Conservation (phyloP, 345 rosid genomes). For the Psidium friedrichsthalianum region DNA sequence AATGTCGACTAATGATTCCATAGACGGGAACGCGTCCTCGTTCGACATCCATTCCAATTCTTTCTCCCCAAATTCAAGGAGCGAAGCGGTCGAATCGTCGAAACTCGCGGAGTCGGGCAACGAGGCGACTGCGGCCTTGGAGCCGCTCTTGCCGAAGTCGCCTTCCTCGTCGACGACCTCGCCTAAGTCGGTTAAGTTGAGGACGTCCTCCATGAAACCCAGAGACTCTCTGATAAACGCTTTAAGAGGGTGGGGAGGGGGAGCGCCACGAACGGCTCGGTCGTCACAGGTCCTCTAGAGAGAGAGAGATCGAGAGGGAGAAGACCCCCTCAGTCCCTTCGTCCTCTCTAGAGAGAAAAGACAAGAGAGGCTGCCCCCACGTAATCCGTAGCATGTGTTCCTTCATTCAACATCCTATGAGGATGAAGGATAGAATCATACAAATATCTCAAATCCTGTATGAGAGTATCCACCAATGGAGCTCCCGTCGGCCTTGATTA, state of each 20-base stretch:
- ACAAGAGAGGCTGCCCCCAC: conserved; percentile 30
- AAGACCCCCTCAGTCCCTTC: too few species aligned
- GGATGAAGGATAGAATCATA: conserved; percentile 36
- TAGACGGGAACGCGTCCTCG: conserved; percentile 61
- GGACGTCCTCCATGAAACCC: too few species aligned
- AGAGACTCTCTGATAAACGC: too few species aligned
- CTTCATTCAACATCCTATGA: conserved; percentile 16
- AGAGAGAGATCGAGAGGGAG: too few species aligned
- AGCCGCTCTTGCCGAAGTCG: too few species aligned
- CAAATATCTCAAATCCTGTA: conserved; percentile 34
- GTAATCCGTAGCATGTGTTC: conserved; percentile 14
- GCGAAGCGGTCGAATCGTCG: not conserved
- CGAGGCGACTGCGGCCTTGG: not conserved
- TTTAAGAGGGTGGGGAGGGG: too few species aligned
- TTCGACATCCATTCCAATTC: conserved; percentile 79
- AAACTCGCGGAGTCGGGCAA: not conserved
- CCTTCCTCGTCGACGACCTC: too few species aligned
- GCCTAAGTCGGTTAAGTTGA: too few species aligned
- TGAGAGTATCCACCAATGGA: conserved; percentile 32
- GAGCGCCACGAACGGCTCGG: too few species aligned
- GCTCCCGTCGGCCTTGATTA: too few species aligned
- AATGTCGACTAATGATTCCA: conserved; percentile 46
- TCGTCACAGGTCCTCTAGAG: too few species aligned
- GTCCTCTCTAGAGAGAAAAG: too few species aligned
- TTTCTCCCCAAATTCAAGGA: conserved; percentile 32